Evolutionary conservation across 2,329 filamentous ascomycete genomes (phyloP).

Genomic region (Pseudogymnoascus sp.): DNA sequence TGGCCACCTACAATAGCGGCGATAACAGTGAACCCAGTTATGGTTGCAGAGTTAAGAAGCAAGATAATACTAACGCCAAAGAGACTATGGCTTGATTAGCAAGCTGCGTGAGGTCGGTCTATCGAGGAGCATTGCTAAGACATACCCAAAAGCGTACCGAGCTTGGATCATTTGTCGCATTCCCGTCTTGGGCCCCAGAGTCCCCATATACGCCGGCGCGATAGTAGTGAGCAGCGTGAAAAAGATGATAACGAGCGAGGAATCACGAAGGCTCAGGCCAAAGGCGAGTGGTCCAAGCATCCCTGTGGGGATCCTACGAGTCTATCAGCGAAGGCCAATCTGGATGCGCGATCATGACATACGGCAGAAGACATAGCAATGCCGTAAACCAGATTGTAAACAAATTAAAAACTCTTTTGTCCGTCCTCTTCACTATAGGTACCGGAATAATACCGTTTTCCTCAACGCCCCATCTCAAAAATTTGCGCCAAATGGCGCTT

Average conservation of each 20-base stretch:
- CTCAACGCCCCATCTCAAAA: slow-evolving; percentile 35
- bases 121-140: background rate
- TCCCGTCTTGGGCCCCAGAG: slow-evolving; percentile 52
- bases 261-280: slow-evolving; percentile 47
- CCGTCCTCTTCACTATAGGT: slow-evolving; percentile 43
- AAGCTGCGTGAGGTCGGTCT: slow-evolving; percentile 12
- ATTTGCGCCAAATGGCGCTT: slow-evolving; percentile 9
- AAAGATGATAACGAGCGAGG: slow-evolving; percentile 53
- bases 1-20: slow-evolving; percentile 53
- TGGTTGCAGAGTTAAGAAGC: slow-evolving; percentile 53
- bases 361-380: slow-evolving; percentile 50
- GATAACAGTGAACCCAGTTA: slow-evolving; percentile 56
- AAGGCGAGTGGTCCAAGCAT: slow-evolving; percentile 51
- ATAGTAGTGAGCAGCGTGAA: slow-evolving; percentile 49
- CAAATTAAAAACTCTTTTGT: slow-evolving; percentile 45
- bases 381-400: slow-evolving; percentile 55
- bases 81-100: slow-evolving; percentile 30
- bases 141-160: slow-evolving; percentile 51
- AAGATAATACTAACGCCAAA: slow-evolving; percentile 53
- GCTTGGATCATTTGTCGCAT: slow-evolving; percentile 60
- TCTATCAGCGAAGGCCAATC: background rate
- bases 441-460: slow-evolving; percentile 50
- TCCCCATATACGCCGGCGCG: slow-evolving; percentile 48
- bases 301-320: slow-evolving; percentile 49
- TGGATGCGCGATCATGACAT: slow-evolving; percentile 7